Base-by-base conservation (phyloP, 2,329 filamentous ascomycete species). In the Purpureocillium lavendulum region DNA sequence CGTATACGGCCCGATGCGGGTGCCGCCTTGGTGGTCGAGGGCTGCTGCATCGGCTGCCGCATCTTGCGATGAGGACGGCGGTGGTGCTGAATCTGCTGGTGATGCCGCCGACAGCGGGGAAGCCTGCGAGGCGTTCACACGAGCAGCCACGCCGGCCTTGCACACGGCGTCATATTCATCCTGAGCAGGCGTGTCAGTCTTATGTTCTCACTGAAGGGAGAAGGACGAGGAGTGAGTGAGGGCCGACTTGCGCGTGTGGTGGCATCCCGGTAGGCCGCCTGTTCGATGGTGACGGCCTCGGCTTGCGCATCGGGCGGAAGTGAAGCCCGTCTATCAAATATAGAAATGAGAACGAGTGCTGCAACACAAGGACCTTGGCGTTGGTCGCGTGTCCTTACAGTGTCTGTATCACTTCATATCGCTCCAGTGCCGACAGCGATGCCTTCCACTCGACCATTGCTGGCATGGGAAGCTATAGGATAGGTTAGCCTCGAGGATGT, bases 271-370 rank as follows among this genome's bases (percentile, higher is more conserved):
- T 78, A 84, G 11, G 80, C 77, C 10, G 73, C 68, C 34, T 73
- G 75, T 59, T 94, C 88, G 31, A 79, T 63, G 35, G 70, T 59
- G 52, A 82, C 82, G 15, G 85, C 86, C 30, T 68, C 49, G 44
- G 42, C 49, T 48, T 59, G 56, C 34, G 52, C 55, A 30, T 42
- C 49, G 4, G 50, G 49, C 8, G 54, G 48, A 7, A 61, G 50
- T 6, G 51, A 55, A 31, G 50, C 47, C 46, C 56, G 55, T 37
- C 60, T 63, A 35, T n/a, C 14, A 10, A 10, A 12, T 13, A 18
- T 30, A 2, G 16, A 10, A 9, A 30, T 33, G 29, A 38, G 36
- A 32, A 11, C 8, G 29, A 5, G 30, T 13, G 5, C 12, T 5
- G 17, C 16, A 3, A 2, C 28, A 2, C 18, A 5, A 36, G 24